Evolutionary conservation across 805 yeast species (phyloP), one percentile per base, ranked within the genome.

Genomic region (Suhomyces pyralidae): DNA sequence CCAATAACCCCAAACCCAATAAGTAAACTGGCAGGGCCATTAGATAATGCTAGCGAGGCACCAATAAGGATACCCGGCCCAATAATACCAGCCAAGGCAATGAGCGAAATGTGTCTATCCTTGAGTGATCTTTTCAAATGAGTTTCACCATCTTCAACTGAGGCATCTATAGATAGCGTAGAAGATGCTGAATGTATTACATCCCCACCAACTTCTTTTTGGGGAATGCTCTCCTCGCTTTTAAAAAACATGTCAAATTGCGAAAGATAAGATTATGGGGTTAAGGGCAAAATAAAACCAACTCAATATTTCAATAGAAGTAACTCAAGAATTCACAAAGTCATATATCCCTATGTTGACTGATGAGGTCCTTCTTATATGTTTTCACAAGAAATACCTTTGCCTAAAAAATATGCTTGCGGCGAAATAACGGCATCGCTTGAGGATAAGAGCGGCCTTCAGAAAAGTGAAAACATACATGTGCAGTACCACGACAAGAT

Each of bases 1-100:
- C 84, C 85, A 45, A 81, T 79, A 40, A 82, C 64, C 2, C 78
- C 76, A 61, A 81, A 82, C 1, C 85, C 83, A 20, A 75, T 68
- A 19, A 80, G 61, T 60, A 82, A 64, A 55, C 83, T 80, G 32
- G 77, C 84, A 0, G 86, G 85, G 3, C 83, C 82, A 36, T 73
- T 64, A 7, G 68, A 60, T 14, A 82, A 66, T 32, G 83, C 82
- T n/a, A 70, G 61, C 5, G 83, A 83, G 50, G 83, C 73, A 40
- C 83, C 82, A 24, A 82, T 75, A 48, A 81, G 68, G 25, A 77
- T 77, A 55, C 86, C 86, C 1, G 86, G 86, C 0, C 86, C 86
- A 51, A 82, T 79, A 48, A 82, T 76, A 40, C 86, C 85, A 24
- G 85, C 83, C 7, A 81, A 58, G 3, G 83, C 82, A 49, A 81